Conservation (phyloP, 2,329 filamentous ascomycete genomes). For the Sporothrix humicola region DNA sequence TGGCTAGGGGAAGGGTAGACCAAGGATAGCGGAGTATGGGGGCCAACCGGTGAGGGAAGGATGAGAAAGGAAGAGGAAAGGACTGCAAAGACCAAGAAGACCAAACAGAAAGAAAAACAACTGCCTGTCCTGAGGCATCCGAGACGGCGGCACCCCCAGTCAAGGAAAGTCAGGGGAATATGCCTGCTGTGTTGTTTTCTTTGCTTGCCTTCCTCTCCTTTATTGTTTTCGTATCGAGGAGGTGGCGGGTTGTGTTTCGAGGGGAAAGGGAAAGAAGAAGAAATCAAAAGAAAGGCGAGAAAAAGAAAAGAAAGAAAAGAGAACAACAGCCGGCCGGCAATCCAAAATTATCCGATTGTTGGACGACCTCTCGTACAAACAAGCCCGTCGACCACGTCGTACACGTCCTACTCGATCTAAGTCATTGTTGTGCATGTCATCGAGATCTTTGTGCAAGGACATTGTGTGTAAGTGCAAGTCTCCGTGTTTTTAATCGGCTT, state of each 20-base stretch:
- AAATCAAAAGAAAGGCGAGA: background rate
- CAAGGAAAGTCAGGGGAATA: too few species aligned
- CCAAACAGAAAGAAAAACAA: background rate
- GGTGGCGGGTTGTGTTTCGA: background rate
- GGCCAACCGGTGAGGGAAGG: background rate
- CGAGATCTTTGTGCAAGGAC: too few species aligned
- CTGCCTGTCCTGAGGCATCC: background rate
- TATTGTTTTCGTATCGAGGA: background rate
- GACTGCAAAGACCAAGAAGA: background rate
- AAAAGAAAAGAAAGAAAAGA: background rate
- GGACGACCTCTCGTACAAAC: background rate
- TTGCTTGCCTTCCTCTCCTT: background rate
- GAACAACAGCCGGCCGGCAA: background rate
- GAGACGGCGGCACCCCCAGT: conserved; percentile 8
- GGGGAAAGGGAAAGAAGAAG: background rate
- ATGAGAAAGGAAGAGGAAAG: background rate
- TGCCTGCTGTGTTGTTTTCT: background rate
- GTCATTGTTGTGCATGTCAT: background rate
- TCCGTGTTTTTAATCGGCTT: background rate
- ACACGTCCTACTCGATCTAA: conserved; percentile 17
- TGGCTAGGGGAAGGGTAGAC: background rate
- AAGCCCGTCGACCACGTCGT: background rate
- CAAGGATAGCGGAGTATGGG: background rate
- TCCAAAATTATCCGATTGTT: too few species aligned
- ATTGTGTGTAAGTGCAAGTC: too few species aligned